A percentile compares a stretch with the other conserved stretches of the same genome.
These are phyloP conservation scores for Nothophytophthora sp. DNA, from an alignment of 352 stramenopile genomes.

Conservation along the genomic window DNA sequence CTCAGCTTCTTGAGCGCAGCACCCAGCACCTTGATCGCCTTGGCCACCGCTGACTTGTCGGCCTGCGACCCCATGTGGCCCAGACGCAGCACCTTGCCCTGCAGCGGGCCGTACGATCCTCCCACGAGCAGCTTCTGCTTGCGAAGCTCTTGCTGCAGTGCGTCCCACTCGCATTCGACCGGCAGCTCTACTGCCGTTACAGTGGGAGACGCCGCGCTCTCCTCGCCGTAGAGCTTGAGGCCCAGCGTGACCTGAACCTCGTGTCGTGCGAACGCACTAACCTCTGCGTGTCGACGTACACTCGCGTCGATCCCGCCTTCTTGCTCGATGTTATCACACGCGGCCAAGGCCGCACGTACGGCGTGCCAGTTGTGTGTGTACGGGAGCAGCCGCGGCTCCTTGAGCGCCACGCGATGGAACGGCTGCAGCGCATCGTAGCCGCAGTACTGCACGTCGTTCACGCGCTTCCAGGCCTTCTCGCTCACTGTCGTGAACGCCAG, in stretches of 20 bases:
- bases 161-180: slow-evolving; percentile 26
- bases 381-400: slow-evolving; percentile 39
- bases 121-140: slow-evolving; percentile 37
- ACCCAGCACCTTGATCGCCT: slow-evolving; percentile 35
- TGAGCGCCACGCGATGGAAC: slow-evolving; percentile 34
- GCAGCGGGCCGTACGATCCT: slow-evolving; percentile 44
- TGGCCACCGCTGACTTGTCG: slow-evolving; percentile 31
- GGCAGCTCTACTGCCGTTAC: slow-evolving; percentile 52
- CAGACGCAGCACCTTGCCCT: slow-evolving; percentile 49
- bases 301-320: slow-evolving; percentile 32
- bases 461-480: slow-evolving; percentile 47
- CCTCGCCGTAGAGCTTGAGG: slow-evolving; percentile 38
- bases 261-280: slow-evolving; percentile 34
- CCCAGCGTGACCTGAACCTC: slow-evolving; percentile 28
- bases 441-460: slow-evolving; percentile 40
- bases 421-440: slow-evolving; percentile 54
- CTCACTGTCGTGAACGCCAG: slow-evolving; percentile 50
- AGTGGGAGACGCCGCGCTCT: slow-evolving; percentile 37
- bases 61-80: slow-evolving; percentile 62
- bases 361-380: slow-evolving; percentile 69
- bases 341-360: slow-evolving; percentile 38
- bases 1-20: slow-evolving; percentile 30
- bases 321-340: slow-evolving; percentile 34
- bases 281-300: slow-evolving; percentile 32
- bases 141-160: slow-evolving; percentile 33